Percentiles rank a stretch among this genome's conserved stretches.
These are phyloP conservation scores for Durio zibethinus DNA, from an alignment of 345 rosid genomes.

Conservation along the genomic window DNA sequence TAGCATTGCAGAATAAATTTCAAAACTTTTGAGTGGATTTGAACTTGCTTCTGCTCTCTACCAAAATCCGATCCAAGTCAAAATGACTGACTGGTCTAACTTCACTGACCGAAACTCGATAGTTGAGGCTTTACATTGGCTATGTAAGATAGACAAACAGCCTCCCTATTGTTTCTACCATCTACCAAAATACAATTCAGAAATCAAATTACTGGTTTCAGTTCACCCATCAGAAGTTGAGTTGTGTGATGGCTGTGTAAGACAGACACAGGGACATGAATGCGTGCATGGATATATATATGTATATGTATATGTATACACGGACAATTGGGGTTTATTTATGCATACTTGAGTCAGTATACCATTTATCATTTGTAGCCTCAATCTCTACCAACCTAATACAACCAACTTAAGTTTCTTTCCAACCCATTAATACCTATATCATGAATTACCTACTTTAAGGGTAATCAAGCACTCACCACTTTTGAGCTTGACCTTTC, in stretches of 20 bases:
- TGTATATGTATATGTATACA: background rate
- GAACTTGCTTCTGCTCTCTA: background rate
- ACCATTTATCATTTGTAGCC: background rate
- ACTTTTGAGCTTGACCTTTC: conserved; percentile 98
- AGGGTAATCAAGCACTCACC: conserved; percentile 44
- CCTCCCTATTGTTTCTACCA: background rate
- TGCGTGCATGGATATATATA: background rate
- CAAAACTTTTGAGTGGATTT: background rate
- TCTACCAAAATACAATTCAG: background rate
- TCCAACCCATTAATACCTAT: background rate
- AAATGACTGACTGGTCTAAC: background rate
- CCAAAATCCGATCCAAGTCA: background rate
- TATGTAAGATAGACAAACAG: background rate
- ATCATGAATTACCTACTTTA: background rate
- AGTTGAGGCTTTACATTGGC: no score
- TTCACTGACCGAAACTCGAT: background rate
- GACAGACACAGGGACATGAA: background rate
- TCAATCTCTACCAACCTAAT: background rate
- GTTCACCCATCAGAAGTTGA: background rate
- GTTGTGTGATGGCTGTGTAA: background rate
- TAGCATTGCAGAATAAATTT: background rate
- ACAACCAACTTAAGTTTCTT: background rate
- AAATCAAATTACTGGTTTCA: background rate
- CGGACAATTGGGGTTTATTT: background rate
- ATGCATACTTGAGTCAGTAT: background rate